phyloP scores from a whole-genome alignment of 116 monocot species.

The Dioscorea cayenensis region DNA sequence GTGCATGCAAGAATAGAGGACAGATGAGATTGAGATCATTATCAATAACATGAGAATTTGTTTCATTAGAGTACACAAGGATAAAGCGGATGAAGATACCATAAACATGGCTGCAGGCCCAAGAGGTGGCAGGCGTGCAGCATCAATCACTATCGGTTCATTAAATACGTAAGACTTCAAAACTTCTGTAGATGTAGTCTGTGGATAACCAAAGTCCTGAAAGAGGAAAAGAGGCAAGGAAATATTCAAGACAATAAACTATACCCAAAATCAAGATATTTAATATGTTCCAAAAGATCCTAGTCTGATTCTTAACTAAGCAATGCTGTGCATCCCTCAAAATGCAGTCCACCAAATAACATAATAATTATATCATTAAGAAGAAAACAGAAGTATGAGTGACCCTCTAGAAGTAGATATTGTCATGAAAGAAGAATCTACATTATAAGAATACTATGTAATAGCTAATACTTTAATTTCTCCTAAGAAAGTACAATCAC shows the following conservation, averaged over 20 bases:
- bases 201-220: slow-evolving; percentile 98
- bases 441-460: too few species aligned
- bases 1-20: neutral
- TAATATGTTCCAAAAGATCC: neutral
- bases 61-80: too few species aligned
- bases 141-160: slow-evolving; percentile 86
- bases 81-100: slow-evolving; percentile 29
- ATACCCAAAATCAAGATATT: neutral
- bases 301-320: too few species aligned
- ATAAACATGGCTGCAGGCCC: slow-evolving; percentile 97
- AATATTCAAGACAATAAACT: neutral
- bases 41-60: neutral
- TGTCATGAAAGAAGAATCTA: too few species aligned
- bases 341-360: too few species aligned
- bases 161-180: slow-evolving; percentile 98
- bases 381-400: too few species aligned
- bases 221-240: slow-evolving; percentile 2
- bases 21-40: neutral
- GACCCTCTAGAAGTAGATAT: too few species aligned
- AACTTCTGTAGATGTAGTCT: slow-evolving; percentile 92
- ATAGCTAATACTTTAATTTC: too few species aligned
- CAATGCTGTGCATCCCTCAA: too few species aligned
- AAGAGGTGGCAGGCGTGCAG: slow-evolving; percentile 70
- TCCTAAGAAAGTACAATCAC: too few species aligned
- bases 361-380: too few species aligned